Percentiles rank a stretch among this genome's conserved stretches.
Evolutionary conservation across 2,329 filamentous ascomycete genomes (phyloP).

Genomic region (Tolypocladium inflatum): DNA sequence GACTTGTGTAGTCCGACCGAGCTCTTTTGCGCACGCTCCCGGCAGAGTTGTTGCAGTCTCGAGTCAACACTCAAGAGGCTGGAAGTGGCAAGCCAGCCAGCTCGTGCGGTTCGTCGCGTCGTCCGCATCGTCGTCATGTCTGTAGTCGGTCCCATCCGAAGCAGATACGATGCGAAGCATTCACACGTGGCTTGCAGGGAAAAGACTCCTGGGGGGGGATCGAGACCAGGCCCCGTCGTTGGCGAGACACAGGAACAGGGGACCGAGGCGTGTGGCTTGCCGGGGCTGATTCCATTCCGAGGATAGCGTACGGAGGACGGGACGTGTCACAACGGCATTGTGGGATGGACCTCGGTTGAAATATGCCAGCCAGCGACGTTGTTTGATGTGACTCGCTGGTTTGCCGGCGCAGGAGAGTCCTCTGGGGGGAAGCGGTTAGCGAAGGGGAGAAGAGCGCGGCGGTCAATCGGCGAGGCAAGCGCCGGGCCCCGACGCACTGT

Average conservation of each 20-base stretch:
- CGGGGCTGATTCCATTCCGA: background rate
- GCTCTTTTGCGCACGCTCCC: background rate
- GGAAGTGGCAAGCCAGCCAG: background rate
- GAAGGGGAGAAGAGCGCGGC: background rate
- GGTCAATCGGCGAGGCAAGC: background rate
- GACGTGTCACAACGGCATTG: background rate
- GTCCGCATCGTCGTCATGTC: background rate
- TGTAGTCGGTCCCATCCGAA: background rate
- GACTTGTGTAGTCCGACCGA: background rate
- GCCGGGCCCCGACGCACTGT: background rate
- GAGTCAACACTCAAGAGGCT: no score
- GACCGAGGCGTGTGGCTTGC: background rate
- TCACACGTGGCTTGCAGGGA: background rate
- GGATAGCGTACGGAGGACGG: background rate
- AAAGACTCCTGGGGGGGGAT: background rate
- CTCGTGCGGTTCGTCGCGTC: background rate
- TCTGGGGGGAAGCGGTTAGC: background rate
- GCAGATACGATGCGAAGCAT: background rate
- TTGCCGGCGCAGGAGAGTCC: background rate
- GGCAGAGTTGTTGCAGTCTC: background rate
- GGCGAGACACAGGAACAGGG: background rate
- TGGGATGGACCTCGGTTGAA: background rate
- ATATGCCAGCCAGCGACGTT: background rate
- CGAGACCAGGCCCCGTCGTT: background rate
- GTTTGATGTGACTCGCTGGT: background rate